phyloP scores from a whole-genome alignment of 176 grass and related monocot species.

The Rhipidocladum racemiflorum region DNA sequence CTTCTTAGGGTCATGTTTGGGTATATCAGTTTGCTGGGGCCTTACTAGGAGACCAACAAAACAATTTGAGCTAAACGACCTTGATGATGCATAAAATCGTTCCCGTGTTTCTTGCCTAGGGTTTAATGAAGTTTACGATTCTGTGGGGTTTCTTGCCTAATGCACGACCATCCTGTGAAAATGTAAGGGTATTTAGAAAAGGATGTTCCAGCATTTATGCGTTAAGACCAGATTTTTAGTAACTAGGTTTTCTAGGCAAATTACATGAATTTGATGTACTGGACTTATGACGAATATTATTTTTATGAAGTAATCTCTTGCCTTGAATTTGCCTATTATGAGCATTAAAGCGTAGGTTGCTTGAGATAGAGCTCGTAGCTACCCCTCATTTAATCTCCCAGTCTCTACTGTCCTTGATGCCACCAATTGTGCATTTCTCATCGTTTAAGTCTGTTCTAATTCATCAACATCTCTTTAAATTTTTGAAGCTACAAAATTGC shows the following conservation, averaged over 20 bases:
- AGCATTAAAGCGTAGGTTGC: neutral
- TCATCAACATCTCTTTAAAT: neutral
- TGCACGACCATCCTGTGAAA: neutral
- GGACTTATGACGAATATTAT: neutral
- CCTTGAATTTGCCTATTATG: neutral
- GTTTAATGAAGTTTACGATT: neutral
- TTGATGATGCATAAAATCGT: neutral
- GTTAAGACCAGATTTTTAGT: neutral
- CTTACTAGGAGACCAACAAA: neutral
- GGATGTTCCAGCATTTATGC: neutral
- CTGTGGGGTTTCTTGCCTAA: neutral
- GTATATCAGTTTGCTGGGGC: neutral
- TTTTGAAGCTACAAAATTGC: neutral
- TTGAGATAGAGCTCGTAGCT: neutral
- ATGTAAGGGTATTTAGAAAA: neutral
- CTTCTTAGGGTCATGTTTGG: neutral
- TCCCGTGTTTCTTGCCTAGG: neutral
- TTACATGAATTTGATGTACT: neutral
- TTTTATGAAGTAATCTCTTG: neutral
- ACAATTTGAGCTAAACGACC: neutral
- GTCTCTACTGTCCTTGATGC: neutral
- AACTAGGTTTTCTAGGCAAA: neutral
- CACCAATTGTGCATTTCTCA: neutral
- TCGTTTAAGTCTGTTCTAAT: neutral
- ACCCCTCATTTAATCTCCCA: neutral